phyloP scores from a whole-genome alignment of 2,329 filamentous ascomycete species.

The Chrysoporthe deuterocubensis region DNA sequence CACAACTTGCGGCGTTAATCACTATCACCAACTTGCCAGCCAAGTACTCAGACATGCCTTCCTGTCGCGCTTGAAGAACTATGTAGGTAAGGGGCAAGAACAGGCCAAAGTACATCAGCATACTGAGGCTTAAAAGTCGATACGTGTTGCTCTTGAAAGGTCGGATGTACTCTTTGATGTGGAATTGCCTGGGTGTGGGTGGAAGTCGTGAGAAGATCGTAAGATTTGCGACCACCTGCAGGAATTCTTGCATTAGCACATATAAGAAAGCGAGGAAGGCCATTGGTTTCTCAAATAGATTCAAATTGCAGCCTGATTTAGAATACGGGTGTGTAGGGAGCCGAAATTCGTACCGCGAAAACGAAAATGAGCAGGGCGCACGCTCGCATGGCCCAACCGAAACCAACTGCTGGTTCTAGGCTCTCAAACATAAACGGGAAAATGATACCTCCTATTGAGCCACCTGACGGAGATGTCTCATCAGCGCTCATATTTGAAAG shows the following conservation, averaged over 20 bases:
- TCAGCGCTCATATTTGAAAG: background rate
- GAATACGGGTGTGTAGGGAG: no score
- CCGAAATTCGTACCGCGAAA: background rate
- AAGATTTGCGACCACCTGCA: constrained; percentile 34
- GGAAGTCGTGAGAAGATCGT: constrained; percentile 31
- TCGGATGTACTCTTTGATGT: constrained; percentile 16
- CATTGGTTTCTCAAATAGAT: no score
- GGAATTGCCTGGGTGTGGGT: constrained; percentile 22
- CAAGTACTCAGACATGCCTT: constrained; percentile 30
- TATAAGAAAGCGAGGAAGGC: background rate
- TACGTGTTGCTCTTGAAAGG: constrained; percentile 33
- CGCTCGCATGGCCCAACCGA: constrained; percentile 37
- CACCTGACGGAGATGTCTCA: constrained; percentile 19
- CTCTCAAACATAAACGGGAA: constrained; percentile 37
- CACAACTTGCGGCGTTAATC: constrained; percentile 33
- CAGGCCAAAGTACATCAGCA: constrained; percentile 35
- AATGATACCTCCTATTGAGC: constrained; percentile 37
- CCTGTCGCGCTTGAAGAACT: constrained; percentile 31
- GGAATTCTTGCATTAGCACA: background rate
- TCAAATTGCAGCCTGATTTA: no score
- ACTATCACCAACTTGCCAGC: constrained; percentile 35
- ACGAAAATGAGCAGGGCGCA: constrained; percentile 36
- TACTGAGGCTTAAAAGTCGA: constrained; percentile 29
- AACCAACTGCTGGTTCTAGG: constrained; percentile 34
- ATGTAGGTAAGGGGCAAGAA: constrained; percentile 36